A percentile compares a stretch with the other conserved stretches of the same genome.
These are phyloP conservation scores for Globisporangium nodosum DNA, from an alignment of 352 stramenopile species.

Conservation along the genomic window DNA sequence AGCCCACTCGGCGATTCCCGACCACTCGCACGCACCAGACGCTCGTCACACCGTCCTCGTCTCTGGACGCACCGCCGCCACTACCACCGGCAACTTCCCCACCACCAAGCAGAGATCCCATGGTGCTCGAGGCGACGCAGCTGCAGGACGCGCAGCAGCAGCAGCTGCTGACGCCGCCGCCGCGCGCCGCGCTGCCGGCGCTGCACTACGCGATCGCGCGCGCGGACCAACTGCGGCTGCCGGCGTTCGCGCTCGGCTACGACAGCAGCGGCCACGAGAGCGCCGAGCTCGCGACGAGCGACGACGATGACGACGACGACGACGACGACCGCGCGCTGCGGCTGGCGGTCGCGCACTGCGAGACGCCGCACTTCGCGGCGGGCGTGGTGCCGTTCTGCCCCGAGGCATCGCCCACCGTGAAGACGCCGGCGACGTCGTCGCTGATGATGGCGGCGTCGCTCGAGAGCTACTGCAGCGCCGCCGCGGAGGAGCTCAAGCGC, in stretches of 20 bases:
- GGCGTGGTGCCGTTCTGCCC: slow-evolving; percentile 20
- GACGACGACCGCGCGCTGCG: slow-evolving; percentile 12
- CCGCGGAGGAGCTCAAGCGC: slow-evolving; percentile 20
- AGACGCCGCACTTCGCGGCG: slow-evolving; percentile 27
- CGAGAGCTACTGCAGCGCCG: neutral
- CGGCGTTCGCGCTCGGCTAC: slow-evolving; percentile 27
- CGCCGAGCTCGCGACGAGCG: neutral
- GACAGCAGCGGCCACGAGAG: slow-evolving; percentile 5
- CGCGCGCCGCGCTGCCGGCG: slow-evolving; percentile 46
- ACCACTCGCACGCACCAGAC: neutral
- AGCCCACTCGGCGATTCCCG: slow-evolving; percentile 1
- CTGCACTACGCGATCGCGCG: slow-evolving; percentile 61
- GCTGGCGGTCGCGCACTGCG: slow-evolving; percentile 26
- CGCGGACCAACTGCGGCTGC: slow-evolving; percentile 34
- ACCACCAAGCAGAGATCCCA: neutral
- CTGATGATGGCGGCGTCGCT: neutral
- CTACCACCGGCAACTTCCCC: neutral
- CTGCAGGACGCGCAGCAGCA: neutral
- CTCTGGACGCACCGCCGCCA: neutral
- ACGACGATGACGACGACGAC: neutral
- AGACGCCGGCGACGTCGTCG: slow-evolving; percentile 8
- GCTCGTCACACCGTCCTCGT: neutral
- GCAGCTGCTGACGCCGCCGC: slow-evolving; percentile 3
- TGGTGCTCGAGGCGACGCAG: neutral
- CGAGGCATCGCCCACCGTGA: slow-evolving; percentile 34